Percentiles rank a stretch among this genome's conserved stretches.
Evolutionary conservation across 169 alveolate species (phyloP).

Genomic region (Neospora caninum): DNA sequence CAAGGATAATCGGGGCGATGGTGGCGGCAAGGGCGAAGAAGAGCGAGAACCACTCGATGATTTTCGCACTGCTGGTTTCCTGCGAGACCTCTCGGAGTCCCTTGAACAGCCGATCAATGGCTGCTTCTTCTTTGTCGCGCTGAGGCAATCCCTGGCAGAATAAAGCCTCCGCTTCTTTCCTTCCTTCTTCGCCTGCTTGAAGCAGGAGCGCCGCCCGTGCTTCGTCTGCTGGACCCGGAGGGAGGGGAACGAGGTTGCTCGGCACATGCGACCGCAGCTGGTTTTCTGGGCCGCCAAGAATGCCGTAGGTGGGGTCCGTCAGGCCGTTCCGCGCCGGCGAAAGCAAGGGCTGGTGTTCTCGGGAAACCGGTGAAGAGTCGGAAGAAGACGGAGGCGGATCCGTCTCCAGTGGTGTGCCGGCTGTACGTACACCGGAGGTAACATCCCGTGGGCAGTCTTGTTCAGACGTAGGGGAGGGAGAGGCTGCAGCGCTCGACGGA

Average conservation of each 20-base stretch:
- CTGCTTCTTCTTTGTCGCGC: neutral
- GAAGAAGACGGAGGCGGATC: too few species aligned
- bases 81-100: conserved; percentile 13
- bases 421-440: too few species aligned
- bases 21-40: conserved; percentile 16
- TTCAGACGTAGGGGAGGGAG: too few species aligned
- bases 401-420: too few species aligned
- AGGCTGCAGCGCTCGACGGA: too few species aligned
- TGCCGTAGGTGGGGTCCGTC: neutral
- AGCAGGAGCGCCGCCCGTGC: conserved; percentile 3
- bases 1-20: conserved; percentile 6
- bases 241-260: neutral
- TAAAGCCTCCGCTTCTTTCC: neutral
- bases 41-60: conserved; percentile 15
- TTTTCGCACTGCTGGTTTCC: conserved; percentile 20
- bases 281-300: neutral
- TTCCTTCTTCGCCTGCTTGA: neutral
- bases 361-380: too few species aligned
- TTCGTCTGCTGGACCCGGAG: neutral
- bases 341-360: neutral
- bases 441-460: too few species aligned
- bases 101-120: neutral
- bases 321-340: neutral
- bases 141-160: neutral
- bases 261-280: neutral